These are phyloP conservation scores for Xylariaceae sp. DNA, from an alignment of 2,329 filamentous ascomycete species.

Conservation along the genomic window DNA sequence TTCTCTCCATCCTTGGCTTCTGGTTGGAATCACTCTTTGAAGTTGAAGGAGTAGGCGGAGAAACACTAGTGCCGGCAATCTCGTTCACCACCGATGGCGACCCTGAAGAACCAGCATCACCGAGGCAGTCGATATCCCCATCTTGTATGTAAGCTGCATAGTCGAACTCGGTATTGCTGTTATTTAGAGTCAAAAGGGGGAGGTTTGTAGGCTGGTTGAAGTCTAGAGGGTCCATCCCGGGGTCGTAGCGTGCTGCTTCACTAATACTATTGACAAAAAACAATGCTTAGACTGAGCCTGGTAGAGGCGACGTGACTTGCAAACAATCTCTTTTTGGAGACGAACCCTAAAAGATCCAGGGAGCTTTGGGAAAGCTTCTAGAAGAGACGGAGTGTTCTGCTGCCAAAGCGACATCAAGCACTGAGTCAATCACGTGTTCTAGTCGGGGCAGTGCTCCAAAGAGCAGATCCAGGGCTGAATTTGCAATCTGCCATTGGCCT, in stretches of 20 bases:
- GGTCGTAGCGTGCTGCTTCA: slow-evolving; percentile 6
- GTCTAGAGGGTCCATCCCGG: slow-evolving; percentile 30
- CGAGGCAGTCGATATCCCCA: slow-evolving; percentile 23
- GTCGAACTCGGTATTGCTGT: slow-evolving; percentile 26
- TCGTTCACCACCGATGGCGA: slow-evolving; percentile 27
- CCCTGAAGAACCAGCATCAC: slow-evolving; percentile 25
- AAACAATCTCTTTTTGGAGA: not conserved
- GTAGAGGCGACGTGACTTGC: not conserved
- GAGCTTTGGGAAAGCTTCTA: slow-evolving; percentile 15
- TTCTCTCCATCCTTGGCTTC: slow-evolving; percentile 56
- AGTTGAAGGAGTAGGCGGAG: slow-evolving; percentile 19
- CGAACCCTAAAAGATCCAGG: not conserved
- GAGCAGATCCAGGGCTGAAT: slow-evolving; percentile 26
- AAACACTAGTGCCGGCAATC: slow-evolving; percentile 14
- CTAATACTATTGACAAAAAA: too few relatives aligned
- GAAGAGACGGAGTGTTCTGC: slow-evolving; percentile 15
- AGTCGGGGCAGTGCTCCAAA: slow-evolving; percentile 27
- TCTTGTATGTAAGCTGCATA: slow-evolving; percentile 31
- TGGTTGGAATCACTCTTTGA: slow-evolving; percentile 26
- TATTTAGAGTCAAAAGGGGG: slow-evolving; percentile 28
- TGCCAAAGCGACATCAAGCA: slow-evolving; percentile 21
- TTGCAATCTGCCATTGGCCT: slow-evolving; percentile 17
- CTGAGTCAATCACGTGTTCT: slow-evolving; percentile 28
- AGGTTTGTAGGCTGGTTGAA: slow-evolving; percentile 24
- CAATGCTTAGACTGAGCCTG: not conserved